phyloP scores from a whole-genome alignment of 2,329 filamentous ascomycete genomes.

The Aspergillus sp. region DNA sequence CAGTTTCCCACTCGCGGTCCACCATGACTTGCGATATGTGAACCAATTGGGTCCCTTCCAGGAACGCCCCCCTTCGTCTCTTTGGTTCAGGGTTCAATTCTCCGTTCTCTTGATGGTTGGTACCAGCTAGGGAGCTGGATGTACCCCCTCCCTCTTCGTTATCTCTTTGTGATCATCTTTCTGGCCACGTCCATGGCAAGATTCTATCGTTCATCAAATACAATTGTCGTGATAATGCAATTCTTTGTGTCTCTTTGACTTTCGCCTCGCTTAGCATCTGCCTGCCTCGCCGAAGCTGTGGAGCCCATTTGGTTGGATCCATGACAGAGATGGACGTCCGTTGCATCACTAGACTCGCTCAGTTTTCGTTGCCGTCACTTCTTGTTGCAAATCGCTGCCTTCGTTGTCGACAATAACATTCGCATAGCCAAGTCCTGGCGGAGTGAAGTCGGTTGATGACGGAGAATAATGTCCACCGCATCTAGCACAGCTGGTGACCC shows the following conservation, averaged over 20 bases:
- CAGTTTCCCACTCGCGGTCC: background rate
- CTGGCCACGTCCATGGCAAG: background rate
- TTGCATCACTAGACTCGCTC: background rate
- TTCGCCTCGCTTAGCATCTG: background rate
- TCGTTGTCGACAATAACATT: background rate
- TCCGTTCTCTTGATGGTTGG: background rate
- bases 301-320: background rate
- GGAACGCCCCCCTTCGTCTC: background rate
- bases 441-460: background rate
- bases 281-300: background rate
- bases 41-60: background rate
- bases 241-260: background rate
- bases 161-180: background rate
- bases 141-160: background rate
- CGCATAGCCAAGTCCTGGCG: background rate
- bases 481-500: constrained; percentile 21
- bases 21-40: background rate
- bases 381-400: background rate
- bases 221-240: background rate
- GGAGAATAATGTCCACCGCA: constrained; percentile 25
- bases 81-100: background rate
- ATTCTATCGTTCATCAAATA: background rate
- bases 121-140: too few relatives aligned
- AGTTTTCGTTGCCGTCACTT: background rate
- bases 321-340: background rate